These are phyloP conservation scores for Sedum album DNA, from an alignment of 164 flowering plant genomes.

Conservation along the genomic window DNA sequence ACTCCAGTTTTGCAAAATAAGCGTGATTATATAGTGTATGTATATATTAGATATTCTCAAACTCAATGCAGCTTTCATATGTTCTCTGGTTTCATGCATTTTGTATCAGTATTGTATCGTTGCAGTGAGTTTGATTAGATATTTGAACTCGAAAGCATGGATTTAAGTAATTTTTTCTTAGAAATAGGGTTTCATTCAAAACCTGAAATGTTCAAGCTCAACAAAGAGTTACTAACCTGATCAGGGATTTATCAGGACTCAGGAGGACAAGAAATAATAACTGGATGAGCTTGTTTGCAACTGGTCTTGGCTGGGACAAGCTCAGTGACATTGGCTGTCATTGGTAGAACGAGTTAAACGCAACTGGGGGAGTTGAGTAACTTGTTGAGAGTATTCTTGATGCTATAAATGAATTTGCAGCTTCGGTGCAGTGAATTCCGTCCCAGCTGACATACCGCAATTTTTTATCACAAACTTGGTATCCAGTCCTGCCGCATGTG, in stretches of 20 bases:
- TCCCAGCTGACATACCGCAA: constrained; percentile 34
- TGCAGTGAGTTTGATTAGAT: too few relatives aligned
- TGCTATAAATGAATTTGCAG: constrained; percentile 45
- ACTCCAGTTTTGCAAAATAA: too few relatives aligned
- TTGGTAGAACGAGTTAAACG: constrained; percentile 44
- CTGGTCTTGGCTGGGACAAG: background rate
- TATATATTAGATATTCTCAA: too few relatives aligned
- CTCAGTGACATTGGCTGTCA: constrained; percentile 1
- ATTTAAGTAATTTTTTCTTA: background rate
- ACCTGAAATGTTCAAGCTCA: background rate
- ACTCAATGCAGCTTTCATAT: too few relatives aligned
- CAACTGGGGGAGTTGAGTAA: constrained; percentile 33
- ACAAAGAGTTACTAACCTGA: too few relatives aligned
- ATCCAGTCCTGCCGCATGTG: constrained; percentile 45
- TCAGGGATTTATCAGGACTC: too few relatives aligned
- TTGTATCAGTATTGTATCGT: too few relatives aligned
- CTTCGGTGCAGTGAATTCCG: constrained; percentile 62
- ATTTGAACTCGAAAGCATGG: too few relatives aligned
- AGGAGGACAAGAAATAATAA: background rate
- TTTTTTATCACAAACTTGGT: constrained; percentile 21
- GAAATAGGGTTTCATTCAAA: background rate
- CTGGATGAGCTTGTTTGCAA: background rate
- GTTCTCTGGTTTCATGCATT: too few relatives aligned
- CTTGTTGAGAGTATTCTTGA: constrained; percentile 36
- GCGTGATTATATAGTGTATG: too few relatives aligned